Evolutionary conservation across 2,329 filamentous ascomycete species (phyloP), one percentile per base, ranked within the genome.

Genomic region (Botryotinia globosa): DNA sequence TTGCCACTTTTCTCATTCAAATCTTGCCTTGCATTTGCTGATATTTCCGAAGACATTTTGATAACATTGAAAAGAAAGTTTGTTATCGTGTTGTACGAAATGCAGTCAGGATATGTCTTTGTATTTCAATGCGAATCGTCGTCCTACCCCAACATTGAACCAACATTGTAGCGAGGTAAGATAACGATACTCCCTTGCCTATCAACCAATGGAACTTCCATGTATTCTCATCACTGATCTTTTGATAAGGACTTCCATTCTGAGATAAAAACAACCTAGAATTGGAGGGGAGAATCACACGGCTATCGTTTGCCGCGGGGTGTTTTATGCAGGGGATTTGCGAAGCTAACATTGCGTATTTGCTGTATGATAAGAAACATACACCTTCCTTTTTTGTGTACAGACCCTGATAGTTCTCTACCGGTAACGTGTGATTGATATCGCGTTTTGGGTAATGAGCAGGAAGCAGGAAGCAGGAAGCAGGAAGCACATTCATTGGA

Each of bases 1-100:
- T 67, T 72, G 18, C 14, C 44, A 14, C 5, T 37, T 16, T 72
- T 72, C 42, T 69, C 64, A 39, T 63, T 67, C 32, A 70, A 22
- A 8, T 70, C 18, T 32, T 32, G 32, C 14, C 56, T 29, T 32
- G 37, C 37, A 29, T 63, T 59, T 62, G n/a, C 39, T 16, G 42
- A 59, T 63, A 70, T 63, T 32, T 39, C 37, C 7, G 65, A 68
- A 25, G 37, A 39, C 65, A 68, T 68, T 29, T 44, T 68, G 65
- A 29, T 34, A 58, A 32, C 25, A 68, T 42, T 6, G 16, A 9
- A 32, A 3, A 22, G 29, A 34, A n/a, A 45, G 29, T 29, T 32
- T 20, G 25, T 65, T 20, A 45, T 22, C 25, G 42, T 48, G 22
- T 48, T 25, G 44, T 48, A 48, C 29, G 29, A n/a, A 14, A 65